A percentile compares a stretch with the other conserved stretches of the same genome.
These are phyloP conservation scores for Crepidotus sp. DNA, from an alignment of 1,284 basidiomycete species.

Conservation along the genomic window DNA sequence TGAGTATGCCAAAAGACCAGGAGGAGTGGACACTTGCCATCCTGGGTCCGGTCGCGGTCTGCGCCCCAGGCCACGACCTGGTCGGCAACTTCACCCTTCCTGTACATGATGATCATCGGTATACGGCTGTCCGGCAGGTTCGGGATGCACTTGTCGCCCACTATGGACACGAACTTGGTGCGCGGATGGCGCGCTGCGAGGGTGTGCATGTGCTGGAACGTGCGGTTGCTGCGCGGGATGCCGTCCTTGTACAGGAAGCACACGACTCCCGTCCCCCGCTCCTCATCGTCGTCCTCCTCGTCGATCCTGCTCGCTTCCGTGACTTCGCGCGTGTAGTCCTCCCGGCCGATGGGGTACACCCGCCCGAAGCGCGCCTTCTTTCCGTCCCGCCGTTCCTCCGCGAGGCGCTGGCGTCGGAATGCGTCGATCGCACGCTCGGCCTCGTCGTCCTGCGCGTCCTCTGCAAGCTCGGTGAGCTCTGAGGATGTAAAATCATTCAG, in stretches of 20 bases:
- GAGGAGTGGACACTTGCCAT: slow-evolving; percentile 53
- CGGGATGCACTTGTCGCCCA: slow-evolving; percentile 92
- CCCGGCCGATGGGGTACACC: slow-evolving; percentile 83
- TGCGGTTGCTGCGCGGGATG: slow-evolving; percentile 72
- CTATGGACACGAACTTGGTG: slow-evolving; percentile 94
- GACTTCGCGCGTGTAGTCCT: slow-evolving; percentile 92
- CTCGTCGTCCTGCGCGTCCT: slow-evolving; percentile 68
- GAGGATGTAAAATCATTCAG: slow-evolving; percentile 58
- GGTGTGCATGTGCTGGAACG: slow-evolving; percentile 62
- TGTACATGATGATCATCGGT: slow-evolving; percentile 90
- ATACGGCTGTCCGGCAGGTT: slow-evolving; percentile 89
- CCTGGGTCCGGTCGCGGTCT: slow-evolving; percentile 66
- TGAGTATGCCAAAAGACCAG: not conserved
- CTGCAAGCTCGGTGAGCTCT: slow-evolving; percentile 61
- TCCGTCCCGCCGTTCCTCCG: slow-evolving; percentile 54
- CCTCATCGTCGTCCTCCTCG: slow-evolving; percentile 54
- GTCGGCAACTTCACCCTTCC: slow-evolving; percentile 81
- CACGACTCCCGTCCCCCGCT: slow-evolving; percentile 73
- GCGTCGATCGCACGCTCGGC: slow-evolving; percentile 69
- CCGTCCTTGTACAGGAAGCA: slow-evolving; percentile 88
- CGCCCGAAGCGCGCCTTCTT: slow-evolving; percentile 73
- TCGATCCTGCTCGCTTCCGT: slow-evolving; percentile 79
- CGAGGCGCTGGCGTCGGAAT: slow-evolving; percentile 60
- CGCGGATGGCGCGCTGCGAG: slow-evolving; percentile 80
- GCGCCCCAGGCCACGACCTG: slow-evolving; percentile 82